Evolutionary conservation across 768 basidiomycete genomes (phyloP), one percentile per base, ranked within the genome.

Genomic region (Tremella mesenterica): DNA sequence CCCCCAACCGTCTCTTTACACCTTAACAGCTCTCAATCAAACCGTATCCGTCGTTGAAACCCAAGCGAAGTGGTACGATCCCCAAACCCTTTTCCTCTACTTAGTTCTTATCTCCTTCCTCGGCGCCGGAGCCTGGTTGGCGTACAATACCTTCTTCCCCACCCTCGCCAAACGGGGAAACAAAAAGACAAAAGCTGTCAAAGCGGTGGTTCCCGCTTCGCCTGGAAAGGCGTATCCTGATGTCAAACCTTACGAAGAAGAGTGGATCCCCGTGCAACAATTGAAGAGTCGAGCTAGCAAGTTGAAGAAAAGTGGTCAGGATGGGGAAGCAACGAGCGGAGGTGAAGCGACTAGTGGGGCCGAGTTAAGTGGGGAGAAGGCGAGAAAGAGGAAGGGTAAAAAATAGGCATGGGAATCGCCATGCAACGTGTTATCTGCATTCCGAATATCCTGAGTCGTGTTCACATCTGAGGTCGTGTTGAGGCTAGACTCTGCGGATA

Each of bases 181-280:
- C 47, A 13, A 47, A 41, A 53, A 61, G 50, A 13, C 50, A 27
- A 51, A 48, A 18, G 53, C 50, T 27, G 29, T 50, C 30, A 59
- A 66, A 51, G 53, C 59, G 16, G 67, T 68, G 30, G 64, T 68
- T 18, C 57, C 60, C 26, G 64, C 64, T 45, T 52, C 58, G 12
- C 38, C 38, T 5, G 38, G 38, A n/a, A 64, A 49, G 3, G 62
- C 38, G 12, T 70, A 70, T 33, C 71, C 63, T 26, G 50, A 60
- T 26, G 71, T 67, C 43, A 67, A 70, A 56, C 69, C 73, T 14
- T 73, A 71, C 49, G 73, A 74, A 48, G 73, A 73, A 56, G 73
- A 73, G 34, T 76, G 73, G 73, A 73, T 76, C 52, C 75, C 75
- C 8, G 69, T 59, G 18, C 65, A 68, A 18, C 72, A 72, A 49